A percentile compares a stretch with the other conserved stretches of the same genome.
phyloP scores from a whole-genome alignment of 495 filamentous ascomycete species.

The Coniosporium apollinis region DNA sequence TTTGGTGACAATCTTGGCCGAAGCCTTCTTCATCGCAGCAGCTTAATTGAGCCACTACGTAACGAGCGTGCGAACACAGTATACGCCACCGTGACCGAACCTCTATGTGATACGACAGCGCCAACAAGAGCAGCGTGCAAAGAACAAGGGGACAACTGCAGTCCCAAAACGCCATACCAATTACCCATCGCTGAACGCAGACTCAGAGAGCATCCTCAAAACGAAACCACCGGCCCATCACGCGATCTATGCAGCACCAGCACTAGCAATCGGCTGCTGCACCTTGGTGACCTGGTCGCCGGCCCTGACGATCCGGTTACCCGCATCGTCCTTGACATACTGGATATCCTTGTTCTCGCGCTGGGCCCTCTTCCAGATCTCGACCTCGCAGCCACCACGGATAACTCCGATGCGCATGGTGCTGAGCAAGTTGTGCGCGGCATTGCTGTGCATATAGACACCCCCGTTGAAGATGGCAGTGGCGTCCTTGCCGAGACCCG shows the following conservation, averaged over 20 bases:
- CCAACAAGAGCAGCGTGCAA: too few relatives aligned
- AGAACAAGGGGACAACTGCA: too few relatives aligned
- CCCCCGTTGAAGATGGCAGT: constrained; percentile 99
- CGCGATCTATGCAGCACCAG: constrained; percentile 55
- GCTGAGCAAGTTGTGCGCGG: constrained; percentile 88
- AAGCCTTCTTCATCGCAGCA: too few relatives aligned
- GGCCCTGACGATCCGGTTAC: constrained; percentile 74
- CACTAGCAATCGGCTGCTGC: constrained; percentile 47
- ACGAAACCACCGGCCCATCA: neutral
- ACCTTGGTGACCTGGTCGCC: constrained; percentile 84
- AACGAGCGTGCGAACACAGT: too few relatives aligned
- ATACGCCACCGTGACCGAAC: too few relatives aligned
- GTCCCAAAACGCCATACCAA: too few relatives aligned
- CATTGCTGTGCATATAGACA: constrained; percentile 96
- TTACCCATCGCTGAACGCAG: too few relatives aligned
- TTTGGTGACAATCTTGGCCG: too few relatives aligned
- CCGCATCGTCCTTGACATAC: constrained; percentile 63
- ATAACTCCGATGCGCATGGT: constrained; percentile 96
- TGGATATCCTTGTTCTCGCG: constrained; percentile 75
- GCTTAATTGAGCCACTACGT: too few relatives aligned
- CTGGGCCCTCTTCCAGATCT: constrained; percentile 96
- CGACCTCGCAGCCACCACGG: constrained; percentile 89
- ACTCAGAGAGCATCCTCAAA: too few relatives aligned
- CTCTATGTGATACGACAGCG: too few relatives aligned
- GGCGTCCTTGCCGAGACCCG: constrained; percentile 90